phyloP scores from a whole-genome alignment of 768 basidiomycete species.

The Suillus clintonianus region DNA sequence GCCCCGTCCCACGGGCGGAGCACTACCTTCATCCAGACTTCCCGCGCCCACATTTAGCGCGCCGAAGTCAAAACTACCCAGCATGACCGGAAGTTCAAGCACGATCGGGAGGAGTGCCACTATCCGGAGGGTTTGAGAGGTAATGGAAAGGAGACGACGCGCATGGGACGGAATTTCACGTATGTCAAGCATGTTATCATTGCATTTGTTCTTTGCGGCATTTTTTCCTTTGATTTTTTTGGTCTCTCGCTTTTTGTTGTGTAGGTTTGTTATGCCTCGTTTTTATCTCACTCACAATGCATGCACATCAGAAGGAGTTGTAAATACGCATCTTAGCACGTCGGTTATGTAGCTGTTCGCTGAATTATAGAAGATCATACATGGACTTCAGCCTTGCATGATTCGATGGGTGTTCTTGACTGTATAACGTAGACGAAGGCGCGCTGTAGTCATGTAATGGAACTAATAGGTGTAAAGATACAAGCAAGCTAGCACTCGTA shows the following conservation, averaged over 20 bases:
- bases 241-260: not conserved
- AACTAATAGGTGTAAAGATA: no score
- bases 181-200: conserved; percentile 4
- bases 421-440: not conserved
- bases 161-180: not conserved
- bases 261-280: not conserved
- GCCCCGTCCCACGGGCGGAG: conserved; percentile 2
- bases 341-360: not conserved
- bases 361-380: not conserved
- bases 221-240: not conserved
- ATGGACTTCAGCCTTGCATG: not conserved
- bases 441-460: no score
- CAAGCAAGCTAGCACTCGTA: no score
- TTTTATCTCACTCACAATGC: not conserved
- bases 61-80: conserved; percentile 6
- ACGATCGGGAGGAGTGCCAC: conserved; percentile 8
- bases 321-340: conserved; percentile 1
- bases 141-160: not conserved
- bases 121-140: not conserved
- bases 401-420: not conserved
- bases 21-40: conserved; percentile 12
- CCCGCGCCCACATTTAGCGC: conserved; percentile 10
- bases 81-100: not conserved
- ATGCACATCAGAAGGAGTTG: not conserved
- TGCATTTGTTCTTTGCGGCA: conserved; percentile 2